Evolutionary conservation across 164 flowering plant genomes (phyloP), one percentile per base, ranked within the genome.

Genomic region (Magnolia sinica): DNA sequence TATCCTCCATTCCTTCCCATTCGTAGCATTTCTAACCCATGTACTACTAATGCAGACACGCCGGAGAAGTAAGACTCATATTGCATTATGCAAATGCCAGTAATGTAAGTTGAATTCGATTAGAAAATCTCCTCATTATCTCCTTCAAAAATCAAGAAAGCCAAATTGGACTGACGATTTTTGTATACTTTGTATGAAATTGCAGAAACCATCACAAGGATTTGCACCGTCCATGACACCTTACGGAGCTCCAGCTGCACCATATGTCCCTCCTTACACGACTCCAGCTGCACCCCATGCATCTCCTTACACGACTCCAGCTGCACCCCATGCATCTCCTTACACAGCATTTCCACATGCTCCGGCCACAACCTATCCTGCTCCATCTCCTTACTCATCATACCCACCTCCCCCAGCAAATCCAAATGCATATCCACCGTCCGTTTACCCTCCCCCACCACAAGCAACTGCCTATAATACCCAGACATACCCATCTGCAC

Each of bases 51-150:
- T 79, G 75, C 85, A 95, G 98, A 81, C 70, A 83, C 84, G 90
- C 97, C 0, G 98, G 98, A 67, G 97, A 95, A 89, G 88, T 93
- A 24, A 84, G 88, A 29, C 84, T 95, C 31, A 90, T 93, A 82
- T 37, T 93, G 86, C 97, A 92, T 79, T 91, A 84, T 55, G 52
- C 84, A 16, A 86, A 86, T 75, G 87, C 89, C 19, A 68, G 7
- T 77, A 84, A 76, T 55, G 96, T 90, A 86, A 87, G 94, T 75
- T 70, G 10, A 13, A 45, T 16, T 59, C 55, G n/a, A 37, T 1
- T 59, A 1, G 49, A 37, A 65, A 8, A 65, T 5, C 22, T 2
- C 13, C 24, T 7, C 22, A 5, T 18, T n/a, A n/a, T 18, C 65
- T 18, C 9, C 8, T 16, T 63, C 8, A 10, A 8, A 64, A 22